Evolutionary conservation across 2,329 filamentous ascomycete genomes (phyloP), one percentile per base, ranked within the genome.

Genomic region (Hypocreales sp.): DNA sequence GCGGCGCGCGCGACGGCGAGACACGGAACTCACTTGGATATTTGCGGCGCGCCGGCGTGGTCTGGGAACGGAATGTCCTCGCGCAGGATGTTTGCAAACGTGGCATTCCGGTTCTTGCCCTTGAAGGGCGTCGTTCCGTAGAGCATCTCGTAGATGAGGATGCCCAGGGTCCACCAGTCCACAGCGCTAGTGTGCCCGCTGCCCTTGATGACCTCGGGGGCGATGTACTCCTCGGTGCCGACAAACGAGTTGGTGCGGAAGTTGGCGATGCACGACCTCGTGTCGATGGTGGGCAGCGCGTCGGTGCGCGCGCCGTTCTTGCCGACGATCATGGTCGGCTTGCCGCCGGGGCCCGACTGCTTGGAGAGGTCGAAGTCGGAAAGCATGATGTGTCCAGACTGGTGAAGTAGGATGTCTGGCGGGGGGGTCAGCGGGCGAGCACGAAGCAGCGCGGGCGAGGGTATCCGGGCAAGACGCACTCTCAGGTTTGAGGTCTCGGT

Each of bases 321-420:
- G 40, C 81, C 82, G 34, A 94, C 68, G 45, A 98, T 94, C 87
- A 98, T 95, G 15, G 86, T 94, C 26, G 90, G 90, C 47, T 87
- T 87, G 58, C 90, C 90, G 46, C 86, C 90, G 11, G 82, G 77
- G 39, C 92, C 90, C 6, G 90, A 98, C 56, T 98, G 90, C 56
- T 98, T 98, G 8, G 86, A 94, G 35, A 98, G 59, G 55, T 98
- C 90, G 55, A 98, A 98, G 58, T 98, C 90, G 34, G 90, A 95
- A 50, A 98, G 69, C 90, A 98, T 98, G 43, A 98, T 98, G 54
- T 98, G 90, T 11, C 90, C 90, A n/a, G 90, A 95, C 53, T 98
- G 90, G 51, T 98, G 90, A 14, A 98, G 72, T 10, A 98, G 66
- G 39, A 98, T 98, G 44, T 98, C 86, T 94, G 24, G 19, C 18